phyloP scores from a whole-genome alignment of 164 flowering plant genomes.

The Echeveria elegans region DNA sequence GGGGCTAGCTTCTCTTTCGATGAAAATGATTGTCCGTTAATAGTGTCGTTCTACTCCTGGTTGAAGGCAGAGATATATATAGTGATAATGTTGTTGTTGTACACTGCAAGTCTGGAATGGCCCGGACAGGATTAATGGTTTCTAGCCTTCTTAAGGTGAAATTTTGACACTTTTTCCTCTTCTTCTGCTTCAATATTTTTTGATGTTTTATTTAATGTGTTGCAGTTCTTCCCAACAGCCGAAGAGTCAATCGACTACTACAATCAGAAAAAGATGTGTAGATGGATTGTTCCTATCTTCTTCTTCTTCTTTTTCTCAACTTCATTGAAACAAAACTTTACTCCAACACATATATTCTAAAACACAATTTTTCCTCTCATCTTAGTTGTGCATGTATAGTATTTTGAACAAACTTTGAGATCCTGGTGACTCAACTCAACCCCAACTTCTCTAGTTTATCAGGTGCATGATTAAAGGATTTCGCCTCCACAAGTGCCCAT shows the following conservation, averaged over 20 bases:
- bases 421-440: slow-evolving; percentile 71
- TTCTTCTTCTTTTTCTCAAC: no score
- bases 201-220: background rate
- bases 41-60: slow-evolving; percentile 84
- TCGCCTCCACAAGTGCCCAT: no score
- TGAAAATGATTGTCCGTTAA: slow-evolving; percentile 93
- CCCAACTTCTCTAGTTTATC: no score
- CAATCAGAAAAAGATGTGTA: slow-evolving; percentile 92
- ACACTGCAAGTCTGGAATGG: slow-evolving; percentile 99
- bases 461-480: no score
- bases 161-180: background rate
- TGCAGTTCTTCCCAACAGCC: slow-evolving; percentile 95
- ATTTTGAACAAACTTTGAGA: slow-evolving; percentile 77
- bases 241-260: slow-evolving; percentile 97
- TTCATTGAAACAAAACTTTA: no score
- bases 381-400: slow-evolving; percentile 98
- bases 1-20: slow-evolving; percentile 96
- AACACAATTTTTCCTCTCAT: no score
- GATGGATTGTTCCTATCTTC: slow-evolving; percentile 94
- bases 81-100: slow-evolving; percentile 96
- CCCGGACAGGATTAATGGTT: slow-evolving; percentile 91
- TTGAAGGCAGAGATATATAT: slow-evolving; percentile 92
- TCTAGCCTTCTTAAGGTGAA: slow-evolving; percentile 72
- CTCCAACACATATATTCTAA: no score
- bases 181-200: no score